A percentile compares a stretch with the other conserved stretches of the same genome.
Conservation (phyloP, 306 rosid species). For the Vigna reflexopilosa region DNA sequence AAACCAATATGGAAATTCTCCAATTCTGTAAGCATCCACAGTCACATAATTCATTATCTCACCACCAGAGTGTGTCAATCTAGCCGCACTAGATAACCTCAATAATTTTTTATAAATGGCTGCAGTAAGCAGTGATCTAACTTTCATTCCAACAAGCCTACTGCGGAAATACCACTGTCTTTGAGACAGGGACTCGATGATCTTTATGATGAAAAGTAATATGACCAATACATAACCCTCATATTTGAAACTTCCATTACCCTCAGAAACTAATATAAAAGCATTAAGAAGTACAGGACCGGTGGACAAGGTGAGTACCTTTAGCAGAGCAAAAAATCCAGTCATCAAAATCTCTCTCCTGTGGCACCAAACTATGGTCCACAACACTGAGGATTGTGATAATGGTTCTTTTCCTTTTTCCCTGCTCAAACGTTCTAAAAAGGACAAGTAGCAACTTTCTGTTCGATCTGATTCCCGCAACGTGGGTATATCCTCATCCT, state of each 20-base stretch:
- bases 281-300: slow-evolving; percentile 74
- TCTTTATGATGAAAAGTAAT: slow-evolving; percentile 57
- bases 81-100: slow-evolving; percentile 60
- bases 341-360: slow-evolving; percentile 61
- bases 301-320: slow-evolving; percentile 56
- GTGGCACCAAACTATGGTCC: slow-evolving; percentile 58
- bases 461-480: slow-evolving; percentile 59
- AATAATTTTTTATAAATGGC: slow-evolving; percentile 66
- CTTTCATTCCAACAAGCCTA: slow-evolving; percentile 63
- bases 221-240: slow-evolving; percentile 63
- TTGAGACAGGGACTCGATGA: slow-evolving; percentile 66
- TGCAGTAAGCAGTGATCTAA: slow-evolving; percentile 66
- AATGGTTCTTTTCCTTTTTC: slow-evolving; percentile 39
- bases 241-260: slow-evolving; percentile 57
- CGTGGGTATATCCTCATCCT: slow-evolving; percentile 67
- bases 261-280: slow-evolving; percentile 69
- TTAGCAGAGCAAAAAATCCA: slow-evolving; percentile 65
- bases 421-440: slow-evolving; percentile 46
- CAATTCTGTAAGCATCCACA: slow-evolving; percentile 64
- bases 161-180: slow-evolving; percentile 74
- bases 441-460: slow-evolving; percentile 55
- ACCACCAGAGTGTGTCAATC: slow-evolving; percentile 32
- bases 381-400: slow-evolving; percentile 51
- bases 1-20: slow-evolving; percentile 79
- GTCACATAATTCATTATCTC: slow-evolving; percentile 29